A percentile compares a stretch with the other conserved stretches of the same genome.
phyloP scores from a whole-genome alignment of 2,329 filamentous ascomycete species.

The Colletotrichum gigasporum region DNA sequence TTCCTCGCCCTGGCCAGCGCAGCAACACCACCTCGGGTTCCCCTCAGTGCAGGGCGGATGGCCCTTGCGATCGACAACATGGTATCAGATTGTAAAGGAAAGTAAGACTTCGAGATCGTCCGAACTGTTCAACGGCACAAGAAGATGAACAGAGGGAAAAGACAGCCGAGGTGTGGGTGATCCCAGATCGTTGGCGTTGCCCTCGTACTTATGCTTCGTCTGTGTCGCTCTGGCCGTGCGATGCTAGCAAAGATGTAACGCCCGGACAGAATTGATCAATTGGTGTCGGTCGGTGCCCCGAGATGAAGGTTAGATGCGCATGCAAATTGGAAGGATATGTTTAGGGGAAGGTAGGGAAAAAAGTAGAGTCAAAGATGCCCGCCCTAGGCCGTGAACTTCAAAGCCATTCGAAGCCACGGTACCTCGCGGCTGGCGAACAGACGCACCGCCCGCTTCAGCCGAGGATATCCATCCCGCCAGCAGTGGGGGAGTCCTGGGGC shows the following conservation, averaged over 20 bases:
- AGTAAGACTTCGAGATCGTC: background rate
- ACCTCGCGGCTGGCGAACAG: constrained; percentile 29
- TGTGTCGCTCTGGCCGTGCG: constrained; percentile 10
- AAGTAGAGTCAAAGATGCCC: constrained; percentile 21
- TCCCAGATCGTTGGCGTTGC: constrained; percentile 13
- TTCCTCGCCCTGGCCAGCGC: constrained; percentile 37
- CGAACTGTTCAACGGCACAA: background rate
- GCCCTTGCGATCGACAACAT: constrained; percentile 62
- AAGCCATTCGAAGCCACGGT: constrained; percentile 30
- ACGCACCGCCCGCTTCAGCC: constrained; percentile 32
- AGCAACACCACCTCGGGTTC: constrained; percentile 47
- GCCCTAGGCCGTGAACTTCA: constrained; percentile 30
- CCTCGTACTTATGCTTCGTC: constrained; percentile 24
- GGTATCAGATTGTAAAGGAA: constrained; percentile 33
- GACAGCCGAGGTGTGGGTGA: background rate
- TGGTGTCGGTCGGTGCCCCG: constrained; percentile 1
- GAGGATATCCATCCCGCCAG: constrained; percentile 37
- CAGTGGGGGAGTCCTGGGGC: constrained; percentile 21
- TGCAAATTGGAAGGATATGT: background rate
- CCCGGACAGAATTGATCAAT: constrained; percentile 23
- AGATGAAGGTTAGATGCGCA: constrained; percentile 7
- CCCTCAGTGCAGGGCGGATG: constrained; percentile 61
- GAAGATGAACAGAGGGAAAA: constrained; percentile 4
- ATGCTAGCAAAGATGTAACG: background rate
- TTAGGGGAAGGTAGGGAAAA: background rate